Evolutionary conservation across 192 early-diverging fungal species (phyloP), one percentile per base, ranked within the genome.

Genomic region (Coemansia sp.): DNA sequence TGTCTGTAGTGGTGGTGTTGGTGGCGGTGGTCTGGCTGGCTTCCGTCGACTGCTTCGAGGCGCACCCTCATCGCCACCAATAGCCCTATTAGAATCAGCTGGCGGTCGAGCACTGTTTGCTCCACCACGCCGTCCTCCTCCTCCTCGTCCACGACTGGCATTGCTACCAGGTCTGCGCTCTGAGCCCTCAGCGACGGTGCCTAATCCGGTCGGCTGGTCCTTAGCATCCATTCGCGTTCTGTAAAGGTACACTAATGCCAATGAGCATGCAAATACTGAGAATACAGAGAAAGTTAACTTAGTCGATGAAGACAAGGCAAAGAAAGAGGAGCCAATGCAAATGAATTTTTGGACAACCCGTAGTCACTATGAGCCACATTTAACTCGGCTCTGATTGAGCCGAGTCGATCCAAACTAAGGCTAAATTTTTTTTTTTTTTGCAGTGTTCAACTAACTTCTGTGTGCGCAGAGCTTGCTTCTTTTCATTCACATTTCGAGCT

Each of bases 211-310:
- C 29, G 29, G 55, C 27, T 31, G 55, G 29, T 58, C 55, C 55
- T 58, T 58, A 58, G 55, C 55, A n/a, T 58, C 55, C 55, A 58
- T 58, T 58, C 55, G 27, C 55, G 55, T 58, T 58, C 55, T 29
- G 11, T 32, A 58, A 17, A 58, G 15, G 14, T 58, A 31, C 5
- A 58, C 27, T 58, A 58, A 31, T n/a, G 55, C 27, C 51, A 55
- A 55, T 31, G 51, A 55, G 51, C 51, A 55, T 55, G 25, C 51
- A 55, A 55, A 55, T 55, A 31, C 51, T 27, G 51, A 12, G 25
- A 25, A 2, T 10, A 5, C 51, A 55, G 8, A 25, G 48, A 25
- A 25, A 21, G 11, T 55, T 0, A 29, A 55, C 27, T 55, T 55
- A 5, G 51, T 31, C 51, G 14, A 55, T 4, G 51, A 29, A 2